Conservation (phyloP, 805 yeast species). For the Pichia eremophila region DNA sequence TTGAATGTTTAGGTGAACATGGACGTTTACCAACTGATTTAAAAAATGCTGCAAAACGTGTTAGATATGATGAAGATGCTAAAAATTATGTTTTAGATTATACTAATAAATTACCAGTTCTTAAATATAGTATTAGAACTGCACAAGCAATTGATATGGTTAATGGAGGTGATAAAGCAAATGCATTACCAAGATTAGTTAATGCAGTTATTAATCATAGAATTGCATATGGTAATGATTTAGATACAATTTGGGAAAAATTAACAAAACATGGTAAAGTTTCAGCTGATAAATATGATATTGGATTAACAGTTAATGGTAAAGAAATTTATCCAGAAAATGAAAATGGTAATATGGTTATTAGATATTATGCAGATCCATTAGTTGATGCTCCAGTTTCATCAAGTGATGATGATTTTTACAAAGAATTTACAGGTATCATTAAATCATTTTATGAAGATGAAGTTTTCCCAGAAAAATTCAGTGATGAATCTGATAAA, state of each 20-base stretch:
- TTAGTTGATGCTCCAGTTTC: constrained; percentile 37
- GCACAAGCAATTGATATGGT: constrained; percentile 63
- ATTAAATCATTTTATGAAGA: constrained; percentile 56
- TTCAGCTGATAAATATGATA: constrained; percentile 28
- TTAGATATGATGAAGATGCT: constrained; percentile 24
- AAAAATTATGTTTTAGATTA: constrained; percentile 28
- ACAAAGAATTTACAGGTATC: constrained; percentile 55
- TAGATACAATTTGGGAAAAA: constrained; percentile 25
- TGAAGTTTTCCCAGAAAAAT: constrained; percentile 21
- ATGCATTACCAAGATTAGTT: constrained; percentile 65
- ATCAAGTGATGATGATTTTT: constrained; percentile 34
- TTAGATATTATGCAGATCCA: constrained; percentile 11
- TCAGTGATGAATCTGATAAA: constrained; percentile 5
- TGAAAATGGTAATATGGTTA: constrained; percentile 18
- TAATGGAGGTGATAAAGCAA: constrained; percentile 64
- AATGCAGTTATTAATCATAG: constrained; percentile 53
- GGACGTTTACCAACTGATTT: constrained; percentile 13
- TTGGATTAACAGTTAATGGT: constrained; percentile 30
- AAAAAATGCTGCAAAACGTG: constrained; percentile 8
- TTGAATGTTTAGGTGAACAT: constrained; percentile 59
- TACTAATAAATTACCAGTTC: constrained; percentile 10
- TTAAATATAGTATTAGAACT: constrained; percentile 41
- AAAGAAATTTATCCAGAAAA: constrained; percentile 17
- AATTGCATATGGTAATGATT: constrained; percentile 39
- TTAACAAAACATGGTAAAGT: constrained; percentile 22